phyloP scores from a whole-genome alignment of 1,284 basidiomycete species.

The Cerioporus squamosus region DNA sequence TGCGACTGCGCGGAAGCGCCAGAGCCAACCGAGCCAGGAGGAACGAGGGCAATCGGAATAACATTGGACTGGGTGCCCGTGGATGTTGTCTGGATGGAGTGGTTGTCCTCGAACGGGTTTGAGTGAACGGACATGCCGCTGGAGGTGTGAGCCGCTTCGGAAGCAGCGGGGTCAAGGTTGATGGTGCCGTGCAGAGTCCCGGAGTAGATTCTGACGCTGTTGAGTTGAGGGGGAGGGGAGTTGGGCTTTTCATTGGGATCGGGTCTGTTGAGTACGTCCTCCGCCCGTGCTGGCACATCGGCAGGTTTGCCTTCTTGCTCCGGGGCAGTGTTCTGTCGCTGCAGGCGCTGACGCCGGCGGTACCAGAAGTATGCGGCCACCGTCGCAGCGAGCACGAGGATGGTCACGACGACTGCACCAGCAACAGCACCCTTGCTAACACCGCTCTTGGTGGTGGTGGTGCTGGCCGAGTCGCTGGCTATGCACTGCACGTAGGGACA shows the following conservation, averaged over 20 bases:
- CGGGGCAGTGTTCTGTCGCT: conserved; percentile 33
- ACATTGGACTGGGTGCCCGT: conserved; percentile 80
- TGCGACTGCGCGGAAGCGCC: conserved; percentile 38
- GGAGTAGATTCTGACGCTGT: conserved; percentile 52
- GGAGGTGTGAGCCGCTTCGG: conserved; percentile 30
- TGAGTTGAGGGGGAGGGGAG: conserved; percentile 34
- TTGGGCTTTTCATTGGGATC: conserved; percentile 72
- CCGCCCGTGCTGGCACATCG: conserved; percentile 73
- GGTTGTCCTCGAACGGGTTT: conserved; percentile 78
- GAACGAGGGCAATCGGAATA: conserved; percentile 80
- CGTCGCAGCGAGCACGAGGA: conserved; percentile 60
- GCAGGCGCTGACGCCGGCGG: conserved; percentile 49
- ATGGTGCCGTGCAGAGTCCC: conserved; percentile 51
- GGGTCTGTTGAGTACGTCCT: conserved; percentile 75
- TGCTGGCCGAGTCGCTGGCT: conserved; percentile 24
- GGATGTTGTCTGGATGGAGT: conserved; percentile 76
- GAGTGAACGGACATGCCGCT: conserved; percentile 40
- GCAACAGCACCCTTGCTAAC: conserved; percentile 74
- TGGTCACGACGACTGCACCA: conserved; percentile 66
- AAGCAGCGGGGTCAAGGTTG: conserved; percentile 57
- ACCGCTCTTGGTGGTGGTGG: conserved; percentile 38
- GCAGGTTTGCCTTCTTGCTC: conserved; percentile 46
- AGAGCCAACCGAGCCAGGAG: conserved; percentile 51
- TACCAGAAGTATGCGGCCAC: conserved; percentile 64
- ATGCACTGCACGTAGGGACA: conserved; percentile 60